Evolutionary conservation across 2,329 filamentous ascomycete genomes (phyloP).

Genomic region (Dothideomycetes sp.): DNA sequence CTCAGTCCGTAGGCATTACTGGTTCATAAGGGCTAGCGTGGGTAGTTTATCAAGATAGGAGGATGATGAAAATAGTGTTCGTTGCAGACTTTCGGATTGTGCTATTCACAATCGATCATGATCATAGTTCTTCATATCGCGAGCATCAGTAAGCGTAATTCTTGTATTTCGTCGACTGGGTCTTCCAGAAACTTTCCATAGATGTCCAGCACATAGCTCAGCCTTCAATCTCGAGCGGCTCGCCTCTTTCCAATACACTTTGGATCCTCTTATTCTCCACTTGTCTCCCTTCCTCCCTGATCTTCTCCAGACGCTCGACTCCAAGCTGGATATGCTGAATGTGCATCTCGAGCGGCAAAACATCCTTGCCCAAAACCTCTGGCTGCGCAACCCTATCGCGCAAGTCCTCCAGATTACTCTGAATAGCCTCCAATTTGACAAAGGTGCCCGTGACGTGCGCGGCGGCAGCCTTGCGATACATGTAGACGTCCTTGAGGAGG

Average conservation of each 20-base stretch:
- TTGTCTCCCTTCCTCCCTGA: conserved; percentile 39
- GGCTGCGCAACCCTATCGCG: conserved; percentile 60
- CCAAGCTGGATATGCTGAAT: conserved; percentile 64
- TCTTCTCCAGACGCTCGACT: conserved; percentile 58
- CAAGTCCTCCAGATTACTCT: conserved; percentile 58
- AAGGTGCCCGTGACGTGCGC: conserved; percentile 59
- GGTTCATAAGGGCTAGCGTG: too few species aligned
- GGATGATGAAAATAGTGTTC: too few species aligned
- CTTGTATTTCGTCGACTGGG: too few species aligned
- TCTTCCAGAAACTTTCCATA: too few species aligned
- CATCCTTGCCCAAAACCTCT: conserved; percentile 41
- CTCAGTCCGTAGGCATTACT: too few species aligned
- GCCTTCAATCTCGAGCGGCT: too few species aligned
- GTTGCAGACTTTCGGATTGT: too few species aligned
- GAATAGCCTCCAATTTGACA: conserved; percentile 63
- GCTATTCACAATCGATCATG: too few species aligned
- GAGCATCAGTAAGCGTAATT: too few species aligned
- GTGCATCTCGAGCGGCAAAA: conserved; percentile 58
- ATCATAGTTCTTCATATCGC: too few species aligned
- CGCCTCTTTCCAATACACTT: conserved; percentile 6
- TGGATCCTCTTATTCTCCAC: conserved; percentile 13
- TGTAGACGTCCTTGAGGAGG: conserved; percentile 54
- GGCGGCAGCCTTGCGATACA: conserved; percentile 55
- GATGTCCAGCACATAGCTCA: too few species aligned
- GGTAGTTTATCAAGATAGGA: too few species aligned